Conservation (phyloP, 1,139 yeast genomes). For the Protomyces gravidus region DNA sequence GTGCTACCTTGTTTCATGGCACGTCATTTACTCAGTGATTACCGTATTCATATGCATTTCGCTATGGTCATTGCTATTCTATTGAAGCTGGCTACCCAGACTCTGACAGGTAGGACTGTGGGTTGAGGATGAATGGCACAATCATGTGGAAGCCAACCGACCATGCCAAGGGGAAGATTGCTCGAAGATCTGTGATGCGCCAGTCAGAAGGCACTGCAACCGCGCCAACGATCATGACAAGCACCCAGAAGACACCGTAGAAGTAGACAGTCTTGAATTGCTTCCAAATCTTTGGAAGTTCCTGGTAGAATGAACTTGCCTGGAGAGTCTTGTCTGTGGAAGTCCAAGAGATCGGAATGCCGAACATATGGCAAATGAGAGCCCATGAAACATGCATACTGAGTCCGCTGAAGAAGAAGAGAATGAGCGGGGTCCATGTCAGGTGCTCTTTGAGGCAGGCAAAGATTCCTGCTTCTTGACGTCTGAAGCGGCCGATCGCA, state of each 20-base stretch:
- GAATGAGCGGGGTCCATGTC: slow-evolving; percentile 28
- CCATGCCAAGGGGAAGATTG: slow-evolving; percentile 30
- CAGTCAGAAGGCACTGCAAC: slow-evolving; percentile 1
- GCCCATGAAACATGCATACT: slow-evolving; percentile 30
- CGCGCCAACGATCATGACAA: slow-evolving; percentile 21
- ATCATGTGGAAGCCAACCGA: slow-evolving; percentile 27
- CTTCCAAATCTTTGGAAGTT: slow-evolving; percentile 30
- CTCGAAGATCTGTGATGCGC: background rate
- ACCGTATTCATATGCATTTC: too few species aligned
- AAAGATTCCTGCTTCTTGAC: slow-evolving; percentile 20
- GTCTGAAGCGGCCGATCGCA: slow-evolving; percentile 29
- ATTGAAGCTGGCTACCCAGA: background rate
- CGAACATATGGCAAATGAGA: slow-evolving; percentile 30
- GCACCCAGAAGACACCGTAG: background rate
- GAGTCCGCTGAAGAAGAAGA: slow-evolving; percentile 30
- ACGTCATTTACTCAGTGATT: too few species aligned
- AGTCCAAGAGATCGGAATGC: slow-evolving; percentile 31
- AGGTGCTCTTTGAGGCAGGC: slow-evolving; percentile 22
- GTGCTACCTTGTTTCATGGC: too few species aligned
- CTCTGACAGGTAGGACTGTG: slow-evolving; percentile 28
- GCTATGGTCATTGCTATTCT: too few species aligned
- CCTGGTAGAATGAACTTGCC: slow-evolving; percentile 29
- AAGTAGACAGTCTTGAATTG: slow-evolving; percentile 10
- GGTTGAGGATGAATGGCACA: slow-evolving; percentile 31
- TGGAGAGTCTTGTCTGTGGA: slow-evolving; percentile 32